These are phyloP conservation scores for Verbena officinalis DNA, from an alignment of 257 asterid genomes.

Conservation along the genomic window DNA sequence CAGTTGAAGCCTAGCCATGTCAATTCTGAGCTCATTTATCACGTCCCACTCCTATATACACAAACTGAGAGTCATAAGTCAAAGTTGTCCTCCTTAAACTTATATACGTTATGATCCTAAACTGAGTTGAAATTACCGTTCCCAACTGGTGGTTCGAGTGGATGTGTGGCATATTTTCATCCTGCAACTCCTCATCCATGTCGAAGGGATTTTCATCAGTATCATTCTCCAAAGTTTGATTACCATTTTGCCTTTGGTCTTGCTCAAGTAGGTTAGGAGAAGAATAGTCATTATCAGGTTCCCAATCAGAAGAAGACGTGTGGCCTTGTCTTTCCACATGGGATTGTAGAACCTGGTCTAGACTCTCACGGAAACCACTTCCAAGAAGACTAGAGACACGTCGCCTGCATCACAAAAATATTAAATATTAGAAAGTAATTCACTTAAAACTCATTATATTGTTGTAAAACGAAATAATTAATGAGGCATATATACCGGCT, in stretches of 20 bases:
- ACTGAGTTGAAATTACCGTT: constrained; percentile 55
- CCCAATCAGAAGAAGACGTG: constrained; percentile 72
- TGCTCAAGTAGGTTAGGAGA: constrained; percentile 52
- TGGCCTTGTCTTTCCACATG: constrained; percentile 71
- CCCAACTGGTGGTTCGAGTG: constrained; percentile 54
- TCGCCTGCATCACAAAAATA: constrained; percentile 58
- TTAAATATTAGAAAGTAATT: background rate
- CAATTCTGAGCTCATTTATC: constrained; percentile 70
- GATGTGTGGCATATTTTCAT: constrained; percentile 43
- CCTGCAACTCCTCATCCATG: constrained; percentile 58
- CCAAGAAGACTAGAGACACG: constrained; percentile 85
- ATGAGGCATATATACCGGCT: constrained; percentile 93
- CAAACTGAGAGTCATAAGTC: constrained; percentile 6
- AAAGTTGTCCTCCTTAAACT: background rate
- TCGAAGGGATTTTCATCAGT: constrained; percentile 42
- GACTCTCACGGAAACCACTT: constrained; percentile 86
- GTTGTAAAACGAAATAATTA: too few relatives aligned
- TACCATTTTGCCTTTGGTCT: constrained; percentile 45
- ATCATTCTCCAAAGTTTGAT: constrained; percentile 38
- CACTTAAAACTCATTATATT: background rate
- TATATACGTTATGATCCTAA: too few relatives aligned
- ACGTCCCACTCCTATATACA: constrained; percentile 73
- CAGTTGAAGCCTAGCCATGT: constrained; percentile 82
- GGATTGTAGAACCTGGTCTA: constrained; percentile 78
- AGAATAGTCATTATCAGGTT: constrained; percentile 49